Evolutionary conservation across 768 basidiomycete species (phyloP), one percentile per base, ranked within the genome.

Genomic region (Gymnopilus junonius): DNA sequence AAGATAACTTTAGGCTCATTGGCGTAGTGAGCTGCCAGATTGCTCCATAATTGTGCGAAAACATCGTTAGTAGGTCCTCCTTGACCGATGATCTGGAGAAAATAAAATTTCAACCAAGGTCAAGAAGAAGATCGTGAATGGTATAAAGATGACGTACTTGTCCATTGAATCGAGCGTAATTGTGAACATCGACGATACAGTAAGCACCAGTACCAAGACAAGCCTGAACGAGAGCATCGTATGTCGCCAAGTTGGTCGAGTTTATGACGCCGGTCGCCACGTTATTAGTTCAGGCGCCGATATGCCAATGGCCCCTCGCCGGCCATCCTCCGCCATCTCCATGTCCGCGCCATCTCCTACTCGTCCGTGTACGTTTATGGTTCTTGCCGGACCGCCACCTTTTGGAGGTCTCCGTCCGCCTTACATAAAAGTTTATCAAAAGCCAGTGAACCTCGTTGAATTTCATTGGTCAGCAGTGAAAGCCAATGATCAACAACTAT

Each of bases 161-260:
- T 37, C 64, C 64, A 23, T 87, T 77, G 77, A 79, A 88, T n/a
- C 88, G 75, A 14, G 85, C 87, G 59, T 87, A 87, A 72, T 87
- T 88, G 73, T 86, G 86, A 14, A 84, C 77, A 70, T 88, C 87
- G 45, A 89, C 79, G 66, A 83, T 83, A 63, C 83, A 88, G 46
- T 74, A 76, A 12, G 85, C 83, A 0, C 86, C 85, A 1, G 82
- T 80, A 4, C 63, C 71, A 63, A 88, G 70, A 66, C 83, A 82
- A 1, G 74, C 73, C 74, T 75, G 80, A 17, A 86, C 83, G 32
- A 86, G 77, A 31, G 70, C 77, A 62, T 88, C 82, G 67, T 87
- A 88, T 46, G 79, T 71, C 3, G 72, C 71, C 61, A 87, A 79
- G 59, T 82, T 83, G 3, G 70, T 75, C 21, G 77, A 62, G 68